Conservation (phyloP, 2,329 filamentous ascomycete genomes). For the Knufia fluminis region DNA sequence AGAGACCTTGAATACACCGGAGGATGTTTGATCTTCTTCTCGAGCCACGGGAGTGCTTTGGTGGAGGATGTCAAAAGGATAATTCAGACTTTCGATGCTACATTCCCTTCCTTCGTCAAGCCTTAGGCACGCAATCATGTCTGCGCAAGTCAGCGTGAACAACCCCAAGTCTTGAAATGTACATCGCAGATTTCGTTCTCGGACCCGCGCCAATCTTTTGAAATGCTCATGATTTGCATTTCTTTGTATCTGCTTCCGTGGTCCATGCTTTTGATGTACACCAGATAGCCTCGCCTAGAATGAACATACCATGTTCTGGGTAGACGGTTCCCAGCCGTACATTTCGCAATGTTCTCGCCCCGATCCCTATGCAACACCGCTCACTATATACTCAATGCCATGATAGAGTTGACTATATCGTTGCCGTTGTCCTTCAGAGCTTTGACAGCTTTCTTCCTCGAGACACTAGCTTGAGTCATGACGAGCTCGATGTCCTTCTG, state of each 20-base stretch:
- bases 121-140: no score
- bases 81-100: no score
- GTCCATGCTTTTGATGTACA: constrained; percentile 1
- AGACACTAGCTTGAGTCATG: constrained; percentile 95
- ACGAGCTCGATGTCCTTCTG: constrained; percentile 99
- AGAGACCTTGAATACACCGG: no score
- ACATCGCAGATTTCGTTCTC: not conserved
- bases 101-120: no score
- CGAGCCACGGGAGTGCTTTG: no score
- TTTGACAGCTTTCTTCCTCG: constrained; percentile 97
- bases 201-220: not conserved
- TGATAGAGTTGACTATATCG: constrained; percentile 99
- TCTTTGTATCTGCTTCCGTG: not conserved
- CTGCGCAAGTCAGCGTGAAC: no score
- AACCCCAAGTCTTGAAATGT: no score
- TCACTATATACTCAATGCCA: constrained; percentile 78
- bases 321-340: not conserved
- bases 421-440: constrained; percentile 95
- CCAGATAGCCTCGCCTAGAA: not conserved
- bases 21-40: no score
- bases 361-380: not conserved
- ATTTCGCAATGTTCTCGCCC: not conserved
- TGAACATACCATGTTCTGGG: not conserved
- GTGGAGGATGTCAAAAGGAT: no score
- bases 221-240: not conserved